Conservation (phyloP, 2,329 filamentous ascomycete species). For the Apiospora sp. region DNA sequence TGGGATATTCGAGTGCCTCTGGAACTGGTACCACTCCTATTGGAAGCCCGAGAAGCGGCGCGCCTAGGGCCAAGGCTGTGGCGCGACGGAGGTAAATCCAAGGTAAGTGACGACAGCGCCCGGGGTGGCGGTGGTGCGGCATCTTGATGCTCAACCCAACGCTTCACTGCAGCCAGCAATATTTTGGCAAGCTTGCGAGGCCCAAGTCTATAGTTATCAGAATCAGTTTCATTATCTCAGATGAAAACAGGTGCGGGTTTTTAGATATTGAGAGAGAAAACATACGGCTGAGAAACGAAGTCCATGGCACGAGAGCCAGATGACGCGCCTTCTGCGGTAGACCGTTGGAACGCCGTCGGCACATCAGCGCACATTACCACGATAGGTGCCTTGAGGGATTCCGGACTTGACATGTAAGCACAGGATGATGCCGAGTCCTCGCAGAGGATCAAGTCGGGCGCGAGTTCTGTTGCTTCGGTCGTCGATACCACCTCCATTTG, state of each 20-base stretch:
- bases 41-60: not conserved
- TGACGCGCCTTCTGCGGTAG: not conserved
- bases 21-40: not conserved
- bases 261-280: not conserved
- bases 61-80: not conserved
- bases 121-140: not conserved
- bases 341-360: constrained; percentile 1
- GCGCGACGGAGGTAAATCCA: not conserved
- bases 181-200: constrained; percentile 21
- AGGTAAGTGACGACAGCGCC: not conserved
- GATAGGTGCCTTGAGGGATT: constrained; percentile 1
- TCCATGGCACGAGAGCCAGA: not conserved
- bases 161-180: constrained; percentile 9
- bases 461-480: constrained; percentile 22
- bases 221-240: constrained; percentile 6
- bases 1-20: not conserved
- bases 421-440: constrained; percentile 29
- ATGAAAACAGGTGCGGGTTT: not conserved
- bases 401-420: constrained; percentile 29
- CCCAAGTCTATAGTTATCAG: not conserved
- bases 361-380: constrained; percentile 2
- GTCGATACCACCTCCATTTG: constrained; percentile 37
- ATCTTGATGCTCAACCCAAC: constrained; percentile 23
- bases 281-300: constrained; percentile 24
- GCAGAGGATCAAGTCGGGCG: constrained; percentile 38